Evolutionary conservation across 441 rosid genomes (phyloP).

Genomic region (Pelargonium myrrhifolium): DNA sequence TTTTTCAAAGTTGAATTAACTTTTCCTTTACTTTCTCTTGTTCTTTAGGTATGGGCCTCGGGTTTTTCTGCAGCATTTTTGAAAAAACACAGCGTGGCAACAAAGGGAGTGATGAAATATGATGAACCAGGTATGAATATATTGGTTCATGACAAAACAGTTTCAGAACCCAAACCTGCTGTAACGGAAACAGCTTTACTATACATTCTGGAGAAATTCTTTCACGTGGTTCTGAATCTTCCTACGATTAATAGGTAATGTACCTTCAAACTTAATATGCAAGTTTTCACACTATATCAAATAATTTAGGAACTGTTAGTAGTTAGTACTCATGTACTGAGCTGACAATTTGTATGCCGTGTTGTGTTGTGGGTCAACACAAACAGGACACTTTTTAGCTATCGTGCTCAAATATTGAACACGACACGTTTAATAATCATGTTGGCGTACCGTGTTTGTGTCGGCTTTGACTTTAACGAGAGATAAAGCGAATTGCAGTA

Average conservation of each 20-base stretch:
- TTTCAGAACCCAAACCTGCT: constrained; percentile 54
- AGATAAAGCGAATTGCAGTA: no score
- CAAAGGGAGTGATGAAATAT: constrained; percentile 40
- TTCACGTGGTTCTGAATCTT: constrained; percentile 62
- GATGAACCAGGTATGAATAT: constrained; percentile 29
- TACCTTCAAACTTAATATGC: not conserved
- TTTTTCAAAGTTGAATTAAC: not conserved
- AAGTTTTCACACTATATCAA: no score
- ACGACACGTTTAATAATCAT: no score
- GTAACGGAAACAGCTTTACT: constrained; percentile 73
- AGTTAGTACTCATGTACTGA: no score
- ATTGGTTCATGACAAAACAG: constrained; percentile 22
- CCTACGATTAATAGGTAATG: constrained; percentile 74
- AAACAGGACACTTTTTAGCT: no score
- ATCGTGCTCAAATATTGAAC: no score
- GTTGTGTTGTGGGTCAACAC: no score
- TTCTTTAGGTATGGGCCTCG: constrained; percentile 82
- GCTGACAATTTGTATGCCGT: no score
- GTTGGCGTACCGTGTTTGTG: no score
- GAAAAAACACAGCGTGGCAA: constrained; percentile 76
- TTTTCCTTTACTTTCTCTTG: constrained; percentile 18
- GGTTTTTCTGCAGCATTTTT: constrained; percentile 94
- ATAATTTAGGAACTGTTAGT: no score
- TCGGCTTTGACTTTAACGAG: no score
- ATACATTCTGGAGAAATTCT: constrained; percentile 70